These are phyloP conservation scores for Ceratocystis papillata DNA, from an alignment of 2,329 filamentous ascomycete genomes.

Conservation along the genomic window DNA sequence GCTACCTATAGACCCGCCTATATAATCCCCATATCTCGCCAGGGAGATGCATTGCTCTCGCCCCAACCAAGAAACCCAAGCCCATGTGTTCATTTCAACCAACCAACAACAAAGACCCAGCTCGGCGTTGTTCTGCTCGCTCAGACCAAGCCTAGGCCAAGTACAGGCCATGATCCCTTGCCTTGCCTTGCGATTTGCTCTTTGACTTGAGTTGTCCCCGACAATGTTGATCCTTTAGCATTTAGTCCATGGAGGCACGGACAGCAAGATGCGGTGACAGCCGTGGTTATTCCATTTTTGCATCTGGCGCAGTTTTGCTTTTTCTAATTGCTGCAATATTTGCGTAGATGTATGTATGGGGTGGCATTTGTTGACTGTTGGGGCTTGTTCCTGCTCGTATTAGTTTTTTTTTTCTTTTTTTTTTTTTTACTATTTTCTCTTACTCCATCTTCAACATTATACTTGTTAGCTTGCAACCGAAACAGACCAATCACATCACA, in stretches of 20 bases:
- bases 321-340: neutral
- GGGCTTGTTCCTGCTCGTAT: neutral
- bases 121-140: constrained; percentile 10
- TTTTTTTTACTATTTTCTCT: neutral
- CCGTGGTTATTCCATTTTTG: neutral
- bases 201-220: neutral
- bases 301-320: neutral
- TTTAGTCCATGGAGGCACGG: neutral
- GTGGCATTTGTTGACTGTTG: constrained; percentile 8
- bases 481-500: constrained; percentile 1
- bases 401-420: neutral
- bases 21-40: neutral
- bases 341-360: neutral
- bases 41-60: neutral
- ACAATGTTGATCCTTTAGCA: constrained; percentile 11
- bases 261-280: constrained; percentile 12
- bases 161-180: neutral
- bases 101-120: neutral
- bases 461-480: neutral
- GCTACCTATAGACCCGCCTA: neutral
- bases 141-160: constrained; percentile 6
- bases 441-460: neutral
- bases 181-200: constrained; percentile 8
- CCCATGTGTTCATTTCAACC: constrained; percentile 13
- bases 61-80: constrained; percentile 1